Evolutionary conservation across 805 yeast species (phyloP), one percentile per base, ranked within the genome.

Genomic region (Clavispora fructus): DNA sequence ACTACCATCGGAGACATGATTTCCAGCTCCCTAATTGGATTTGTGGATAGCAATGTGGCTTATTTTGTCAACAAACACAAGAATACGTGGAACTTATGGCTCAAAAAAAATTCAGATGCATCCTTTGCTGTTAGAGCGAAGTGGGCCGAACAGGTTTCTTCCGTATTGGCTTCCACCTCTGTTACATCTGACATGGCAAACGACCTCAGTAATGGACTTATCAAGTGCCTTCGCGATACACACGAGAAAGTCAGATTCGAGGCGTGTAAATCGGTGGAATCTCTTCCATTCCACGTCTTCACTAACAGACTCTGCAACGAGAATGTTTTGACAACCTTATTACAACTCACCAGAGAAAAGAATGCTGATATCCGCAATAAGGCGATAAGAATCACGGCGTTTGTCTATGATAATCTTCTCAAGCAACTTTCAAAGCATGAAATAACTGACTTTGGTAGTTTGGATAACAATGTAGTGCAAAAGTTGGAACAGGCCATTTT

Each of bases 281-380:
- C 68, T 27, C 61, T 87, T 2, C 72, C 80, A 0, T 63, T 78
- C 7, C 61, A 67, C 7, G 55, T 69, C 0, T 71, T 87, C 43
- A 64, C 82, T 43, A 61, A 64, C 13, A 78, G 73, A 40, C 58
- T 85, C 10, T 72, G 75, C 39, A 74, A 68, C 42, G 64, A 67
- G 19, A 58, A 75, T 0, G 69, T 84, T 1, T 70, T 85, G 62
- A 63, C 60, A 23, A 78, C 84, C 0, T 64, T 90, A 19, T 64
- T 78, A 3, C 85, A 81, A 49, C 65, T 91, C 35, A 73, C 84
- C 2, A 75, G 96, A 59, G 97, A 90, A 56, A 85, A 79, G 54
- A 80, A 82, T 53, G 50, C 71, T 6, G 81, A 76, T 17, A 85
- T 87, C 19, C 75, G 97, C 55, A 75, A 74, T 42, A 71, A 74